A percentile compares a stretch with the other conserved stretches of the same genome.
Conservation (phyloP, 2,329 filamentous ascomycete species). For the Colletotrichum gloeosporioides region DNA sequence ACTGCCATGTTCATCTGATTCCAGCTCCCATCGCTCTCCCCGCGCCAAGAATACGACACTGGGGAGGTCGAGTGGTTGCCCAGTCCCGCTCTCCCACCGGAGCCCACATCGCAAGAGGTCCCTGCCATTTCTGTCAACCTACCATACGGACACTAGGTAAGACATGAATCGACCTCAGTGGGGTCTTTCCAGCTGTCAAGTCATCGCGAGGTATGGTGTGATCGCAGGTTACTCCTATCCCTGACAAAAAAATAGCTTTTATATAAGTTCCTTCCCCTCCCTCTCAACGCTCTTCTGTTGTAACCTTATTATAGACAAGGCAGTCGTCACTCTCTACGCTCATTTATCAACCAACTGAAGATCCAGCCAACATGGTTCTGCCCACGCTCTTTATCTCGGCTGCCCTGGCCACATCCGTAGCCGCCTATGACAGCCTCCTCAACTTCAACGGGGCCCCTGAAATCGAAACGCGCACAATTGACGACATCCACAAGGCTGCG, state of each 20-base stretch:
- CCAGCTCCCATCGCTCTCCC: not conserved
- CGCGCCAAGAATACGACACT: not conserved
- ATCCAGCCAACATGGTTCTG: not conserved
- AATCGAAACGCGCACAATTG: conserved; percentile 50
- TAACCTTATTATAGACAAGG: not conserved
- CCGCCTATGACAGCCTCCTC: conserved; percentile 4
- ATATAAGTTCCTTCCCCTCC: not conserved
- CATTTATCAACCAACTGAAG: not conserved
- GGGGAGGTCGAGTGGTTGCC: not conserved
- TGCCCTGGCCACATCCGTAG: not conserved
- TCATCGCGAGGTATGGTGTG: not conserved
- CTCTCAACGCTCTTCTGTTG: not conserved
- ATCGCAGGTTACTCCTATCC: not conserved
- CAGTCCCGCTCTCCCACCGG: not conserved
- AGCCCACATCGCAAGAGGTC: not conserved
- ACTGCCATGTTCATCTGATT: not conserved
- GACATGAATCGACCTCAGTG: not conserved
- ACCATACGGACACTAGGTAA: not conserved
- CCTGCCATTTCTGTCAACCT: not conserved
- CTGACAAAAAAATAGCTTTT: not conserved
- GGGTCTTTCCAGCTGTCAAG: not conserved
- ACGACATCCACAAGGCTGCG: conserved; percentile 55
- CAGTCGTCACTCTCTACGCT: not conserved
- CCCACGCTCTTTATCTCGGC: not conserved
- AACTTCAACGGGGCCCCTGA: conserved; percentile 9